Conservation (phyloP, 257 asterid species). For the Fraxinus americana region DNA sequence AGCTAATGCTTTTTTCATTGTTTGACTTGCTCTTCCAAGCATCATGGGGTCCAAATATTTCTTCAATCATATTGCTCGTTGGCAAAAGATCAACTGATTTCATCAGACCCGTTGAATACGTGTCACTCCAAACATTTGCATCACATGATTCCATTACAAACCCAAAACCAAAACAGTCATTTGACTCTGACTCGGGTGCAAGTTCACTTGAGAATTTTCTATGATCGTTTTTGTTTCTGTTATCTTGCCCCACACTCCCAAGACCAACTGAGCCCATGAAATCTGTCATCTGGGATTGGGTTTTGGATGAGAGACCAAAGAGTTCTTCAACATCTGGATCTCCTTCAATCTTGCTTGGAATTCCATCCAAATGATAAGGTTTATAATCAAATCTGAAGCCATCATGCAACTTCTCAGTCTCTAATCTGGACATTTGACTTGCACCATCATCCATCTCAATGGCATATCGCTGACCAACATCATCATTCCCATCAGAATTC, state of each 20-base stretch:
- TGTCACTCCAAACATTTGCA: conserved; percentile 30
- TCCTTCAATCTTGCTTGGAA: not conserved
- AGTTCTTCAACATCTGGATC: not conserved
- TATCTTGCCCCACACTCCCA: conserved; percentile 3
- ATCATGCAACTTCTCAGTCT: conserved; percentile 19
- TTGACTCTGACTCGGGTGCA: conserved; percentile 2
- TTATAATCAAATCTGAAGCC: conserved; percentile 22
- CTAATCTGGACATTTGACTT: conserved; percentile 12
- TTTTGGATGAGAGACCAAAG: not conserved
- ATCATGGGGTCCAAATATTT: conserved; percentile 38
- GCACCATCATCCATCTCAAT: not conserved
- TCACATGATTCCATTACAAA: conserved; percentile 18
- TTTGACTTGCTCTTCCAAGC: conserved; percentile 22
- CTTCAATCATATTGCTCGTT: conserved; percentile 44
- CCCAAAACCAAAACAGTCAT: conserved; percentile 20
- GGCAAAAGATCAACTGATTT: conserved; percentile 34
- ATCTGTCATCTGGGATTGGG: conserved; percentile 19
- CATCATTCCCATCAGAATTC: conserved; percentile 11
- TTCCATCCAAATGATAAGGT: not conserved
- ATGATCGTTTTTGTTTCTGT: conserved; percentile 11
- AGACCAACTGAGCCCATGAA: conserved; percentile 11
- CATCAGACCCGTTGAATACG: conserved; percentile 19
- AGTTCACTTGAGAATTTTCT: conserved; percentile 18
- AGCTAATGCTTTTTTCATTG: not conserved
- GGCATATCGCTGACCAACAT: too few relatives aligned